Evolutionary conservation across 176 grass and related monocot genomes (phyloP).

Genomic region (Oryza rufipogon): DNA sequence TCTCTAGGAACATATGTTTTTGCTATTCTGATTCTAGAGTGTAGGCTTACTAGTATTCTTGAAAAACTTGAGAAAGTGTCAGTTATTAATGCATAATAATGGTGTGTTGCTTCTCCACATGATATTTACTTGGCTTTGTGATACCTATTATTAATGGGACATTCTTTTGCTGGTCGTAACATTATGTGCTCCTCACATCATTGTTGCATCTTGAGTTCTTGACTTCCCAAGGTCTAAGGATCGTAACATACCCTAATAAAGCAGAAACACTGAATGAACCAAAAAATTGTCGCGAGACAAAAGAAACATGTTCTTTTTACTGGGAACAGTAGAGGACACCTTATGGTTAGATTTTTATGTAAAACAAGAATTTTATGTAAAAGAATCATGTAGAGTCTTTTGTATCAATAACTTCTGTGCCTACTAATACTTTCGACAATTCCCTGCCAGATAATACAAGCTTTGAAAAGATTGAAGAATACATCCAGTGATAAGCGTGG

Average conservation of each 20-base stretch:
- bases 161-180: background rate
- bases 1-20: background rate
- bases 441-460: slow-evolving; percentile 71
- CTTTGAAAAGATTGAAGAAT: slow-evolving; percentile 87
- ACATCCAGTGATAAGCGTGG: slow-evolving; percentile 67
- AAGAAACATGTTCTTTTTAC: background rate
- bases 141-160: background rate
- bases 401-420: slow-evolving; percentile 2
- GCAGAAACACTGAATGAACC: background rate
- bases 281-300: background rate
- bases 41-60: background rate
- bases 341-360: too few relatives aligned
- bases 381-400: background rate
- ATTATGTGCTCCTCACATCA: background rate
- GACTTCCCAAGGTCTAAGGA: background rate
- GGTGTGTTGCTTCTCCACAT: background rate
- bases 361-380: too few relatives aligned
- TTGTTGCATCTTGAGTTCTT: background rate
- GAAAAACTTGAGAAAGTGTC: slow-evolving; percentile 11
- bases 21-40: background rate
- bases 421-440: slow-evolving; percentile 13
- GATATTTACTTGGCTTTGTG: background rate
- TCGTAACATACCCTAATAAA: background rate
- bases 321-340: too few relatives aligned
- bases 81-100: background rate